Base-by-base conservation (phyloP, 768 basidiomycete genomes). In the Postia placenta region DNA sequence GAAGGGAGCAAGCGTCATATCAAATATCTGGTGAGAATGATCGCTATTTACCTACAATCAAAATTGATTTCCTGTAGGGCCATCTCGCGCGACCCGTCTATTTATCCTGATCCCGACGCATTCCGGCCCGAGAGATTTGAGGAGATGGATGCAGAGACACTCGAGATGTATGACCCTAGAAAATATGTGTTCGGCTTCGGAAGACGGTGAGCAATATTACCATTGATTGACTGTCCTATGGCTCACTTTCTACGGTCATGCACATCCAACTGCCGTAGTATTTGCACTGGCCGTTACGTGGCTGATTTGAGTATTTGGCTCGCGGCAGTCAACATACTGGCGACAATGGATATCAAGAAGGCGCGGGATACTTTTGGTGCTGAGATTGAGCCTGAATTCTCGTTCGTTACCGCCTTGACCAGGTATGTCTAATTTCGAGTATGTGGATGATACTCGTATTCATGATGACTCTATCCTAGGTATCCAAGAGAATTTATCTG, bases 11-110 rank as follows among this genome's bases (percentile, higher is more conserved):
- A 47, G 53, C 36, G 52, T 58, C 4, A 47, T 58, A 9, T 51
- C 51, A 5, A 58, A 57, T 46, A 39, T 53, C 30, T 48, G 39
- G 47, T 48, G 11, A 27, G 19, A 28, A 9, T 4, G n/a, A 6
- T 20, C 22, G 24, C 17, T 17, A 11, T 2, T 24, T 2, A 27
- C n/a, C 11, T 48, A 9, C 7, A n/a, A 14, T 12, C 14, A 23
- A 7, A 26, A 22, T 12, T 9, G 15, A 36, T 35, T 15, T 38
- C 12, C 19, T 24, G 9, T 2, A 58, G 57, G 54, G 44, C 54
- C 0, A 69, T 83, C 37, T 67, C 74, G 5, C 79, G 79, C 55
- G 80, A 85, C 56, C 69, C 76, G 26, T 33, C 37, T 11, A 49
- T 56, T 6, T 72, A 67, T 47, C 44, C 56, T 3, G 53, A 69